Percentiles rank a stretch among this genome's conserved stretches.
phyloP scores from a whole-genome alignment of 345 rosid species.

The Noccaea bulbosa region DNA sequence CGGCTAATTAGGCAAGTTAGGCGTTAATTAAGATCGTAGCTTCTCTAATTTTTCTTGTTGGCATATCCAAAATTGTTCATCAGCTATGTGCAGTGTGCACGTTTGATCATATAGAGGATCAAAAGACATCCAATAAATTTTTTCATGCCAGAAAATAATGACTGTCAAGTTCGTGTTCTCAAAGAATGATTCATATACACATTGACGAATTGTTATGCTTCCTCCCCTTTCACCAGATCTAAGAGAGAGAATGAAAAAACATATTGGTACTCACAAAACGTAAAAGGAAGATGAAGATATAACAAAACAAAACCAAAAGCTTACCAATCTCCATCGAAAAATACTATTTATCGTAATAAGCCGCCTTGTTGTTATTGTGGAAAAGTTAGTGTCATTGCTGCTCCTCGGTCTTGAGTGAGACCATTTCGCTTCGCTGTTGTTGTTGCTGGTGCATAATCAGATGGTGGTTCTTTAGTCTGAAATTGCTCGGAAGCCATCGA shows the following conservation, averaged over 20 bases:
- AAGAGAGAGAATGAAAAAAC: constrained; percentile 3
- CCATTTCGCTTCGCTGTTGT: constrained; percentile 73
- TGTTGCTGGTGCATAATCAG: constrained; percentile 43
- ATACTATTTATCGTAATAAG: not conserved
- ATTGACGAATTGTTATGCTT: constrained; percentile 8
- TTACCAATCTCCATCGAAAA: constrained; percentile 17
- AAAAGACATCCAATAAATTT: not conserved
- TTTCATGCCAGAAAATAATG: constrained; percentile 9
- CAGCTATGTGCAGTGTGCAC: not conserved
- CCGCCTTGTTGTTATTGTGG: constrained; percentile 3
- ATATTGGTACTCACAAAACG: constrained; percentile 5
- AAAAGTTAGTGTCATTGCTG: constrained; percentile 52
- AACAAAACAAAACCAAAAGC: not conserved
- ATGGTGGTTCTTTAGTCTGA: constrained; percentile 51
- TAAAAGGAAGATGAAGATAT: not conserved
- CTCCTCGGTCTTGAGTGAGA: constrained; percentile 66
- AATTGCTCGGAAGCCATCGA: constrained; percentile 63
- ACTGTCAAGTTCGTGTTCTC: constrained; percentile 1
- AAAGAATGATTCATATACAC: constrained; percentile 44
- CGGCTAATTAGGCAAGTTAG: no score
- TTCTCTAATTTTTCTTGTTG: not conserved
- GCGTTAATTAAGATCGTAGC: no score
- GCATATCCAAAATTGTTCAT: not conserved
- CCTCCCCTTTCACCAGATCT: constrained; percentile 28
- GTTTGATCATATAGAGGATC: not conserved